Evolutionary conservation across 306 rosid genomes (phyloP).

Genomic region (Begonia masoniana): DNA sequence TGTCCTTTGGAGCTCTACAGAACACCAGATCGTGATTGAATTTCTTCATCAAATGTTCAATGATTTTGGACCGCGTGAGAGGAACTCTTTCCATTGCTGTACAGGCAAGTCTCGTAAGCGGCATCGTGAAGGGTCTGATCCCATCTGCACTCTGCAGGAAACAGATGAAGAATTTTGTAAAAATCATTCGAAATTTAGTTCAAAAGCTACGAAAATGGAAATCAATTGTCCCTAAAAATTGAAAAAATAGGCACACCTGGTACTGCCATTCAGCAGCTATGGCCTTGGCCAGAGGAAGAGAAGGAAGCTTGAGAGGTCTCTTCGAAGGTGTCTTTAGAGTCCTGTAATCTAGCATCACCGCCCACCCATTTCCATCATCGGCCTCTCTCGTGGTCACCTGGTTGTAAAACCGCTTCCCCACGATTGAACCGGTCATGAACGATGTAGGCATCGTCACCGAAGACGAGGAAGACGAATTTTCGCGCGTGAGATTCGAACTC

Average conservation of each 20-base stretch:
- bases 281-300: slow-evolving; percentile 66
- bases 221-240: neutral
- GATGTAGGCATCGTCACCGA: slow-evolving; percentile 86
- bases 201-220: neutral
- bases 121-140: slow-evolving; percentile 92
- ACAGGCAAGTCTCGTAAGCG: slow-evolving; percentile 90
- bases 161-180: neutral
- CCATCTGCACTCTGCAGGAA: slow-evolving; percentile 64
- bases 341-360: slow-evolving; percentile 86
- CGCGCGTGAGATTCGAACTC: slow-evolving; percentile 13
- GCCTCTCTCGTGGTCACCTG: slow-evolving; percentile 53
- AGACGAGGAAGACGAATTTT: slow-evolving; percentile 23
- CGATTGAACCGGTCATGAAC: slow-evolving; percentile 86
- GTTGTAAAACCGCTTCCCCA: slow-evolving; percentile 75
- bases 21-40: slow-evolving; percentile 82
- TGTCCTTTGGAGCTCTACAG: slow-evolving; percentile 70
- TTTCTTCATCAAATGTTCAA: slow-evolving; percentile 63
- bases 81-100: slow-evolving; percentile 94
- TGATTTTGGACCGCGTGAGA: slow-evolving; percentile 57
- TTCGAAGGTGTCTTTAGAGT: slow-evolving; percentile 77
- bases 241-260: slow-evolving; percentile 30
- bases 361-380: slow-evolving; percentile 77
- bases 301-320: slow-evolving; percentile 78
- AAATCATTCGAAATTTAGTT: neutral
- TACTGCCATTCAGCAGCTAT: slow-evolving; percentile 91